These are phyloP conservation scores for Solanum hybrid DNA, from an alignment of 305 asterid species.

Conservation along the genomic window DNA sequence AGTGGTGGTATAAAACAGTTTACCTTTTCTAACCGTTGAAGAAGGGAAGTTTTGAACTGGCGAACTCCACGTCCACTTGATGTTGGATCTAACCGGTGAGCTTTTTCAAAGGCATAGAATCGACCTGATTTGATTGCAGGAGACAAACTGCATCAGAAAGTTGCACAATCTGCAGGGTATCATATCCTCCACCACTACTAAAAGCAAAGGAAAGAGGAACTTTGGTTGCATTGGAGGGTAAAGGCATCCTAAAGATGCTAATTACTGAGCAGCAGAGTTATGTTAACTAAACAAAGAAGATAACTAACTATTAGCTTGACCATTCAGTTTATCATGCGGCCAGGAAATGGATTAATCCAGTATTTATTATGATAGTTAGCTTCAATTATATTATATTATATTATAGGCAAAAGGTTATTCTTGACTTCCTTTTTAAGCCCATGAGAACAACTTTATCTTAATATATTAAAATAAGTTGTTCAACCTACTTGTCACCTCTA, in stretches of 20 bases:
- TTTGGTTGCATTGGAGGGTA: not conserved
- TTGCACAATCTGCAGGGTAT: not conserved
- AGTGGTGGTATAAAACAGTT: not conserved
- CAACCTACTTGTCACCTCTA: not conserved
- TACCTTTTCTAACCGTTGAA: slow-evolving; percentile 94
- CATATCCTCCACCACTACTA: not conserved
- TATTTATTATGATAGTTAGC: not conserved
- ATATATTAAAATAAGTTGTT: not conserved
- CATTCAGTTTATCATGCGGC: not conserved
- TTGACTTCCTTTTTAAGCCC: not conserved
- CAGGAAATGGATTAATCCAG: not conserved
- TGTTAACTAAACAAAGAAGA: not conserved
- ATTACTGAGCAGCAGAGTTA: not conserved
- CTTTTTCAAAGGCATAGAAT: slow-evolving; percentile 95
- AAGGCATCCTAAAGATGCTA: not conserved
- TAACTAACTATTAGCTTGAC: not conserved
- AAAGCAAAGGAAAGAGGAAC: not conserved
- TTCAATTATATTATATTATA: not conserved
- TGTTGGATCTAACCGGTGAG: slow-evolving; percentile 90
- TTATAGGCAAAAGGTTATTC: not conserved
- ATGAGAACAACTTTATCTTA: not conserved
- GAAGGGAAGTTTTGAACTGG: slow-evolving; percentile 95
- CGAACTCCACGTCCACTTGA: slow-evolving; percentile 99
- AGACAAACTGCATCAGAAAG: not conserved
- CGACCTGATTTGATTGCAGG: slow-evolving; percentile 58